Evolutionary conservation across 257 asterid genomes (phyloP).

Genomic region (Solanum piurae): DNA sequence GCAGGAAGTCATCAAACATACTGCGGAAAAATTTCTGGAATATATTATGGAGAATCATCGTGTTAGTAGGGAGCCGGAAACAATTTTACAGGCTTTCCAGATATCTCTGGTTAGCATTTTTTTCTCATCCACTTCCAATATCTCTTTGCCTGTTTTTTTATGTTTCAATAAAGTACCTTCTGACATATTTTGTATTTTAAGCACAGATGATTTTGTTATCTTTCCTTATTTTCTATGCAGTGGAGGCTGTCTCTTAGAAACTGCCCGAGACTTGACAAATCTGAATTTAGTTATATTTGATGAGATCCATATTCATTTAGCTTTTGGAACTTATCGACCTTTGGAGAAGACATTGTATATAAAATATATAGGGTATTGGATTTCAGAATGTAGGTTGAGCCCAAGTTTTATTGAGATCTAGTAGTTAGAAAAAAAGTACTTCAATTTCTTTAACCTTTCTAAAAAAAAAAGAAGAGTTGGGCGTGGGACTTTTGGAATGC

Average conservation of each 20-base stretch:
- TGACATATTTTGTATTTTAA: not conserved
- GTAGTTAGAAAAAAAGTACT: not conserved
- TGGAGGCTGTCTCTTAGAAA: not conserved
- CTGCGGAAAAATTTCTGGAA: constrained; percentile 9
- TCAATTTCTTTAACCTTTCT: not conserved
- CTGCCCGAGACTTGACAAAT: not conserved
- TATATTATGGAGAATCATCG: constrained; percentile 14
- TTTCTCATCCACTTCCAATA: not conserved
- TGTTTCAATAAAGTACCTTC: not conserved
- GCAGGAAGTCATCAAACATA: constrained; percentile 12
- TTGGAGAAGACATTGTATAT: not conserved
- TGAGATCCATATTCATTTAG: not conserved
- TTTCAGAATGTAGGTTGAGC: not conserved
- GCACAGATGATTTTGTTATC: not conserved
- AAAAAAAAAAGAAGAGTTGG: not conserved
- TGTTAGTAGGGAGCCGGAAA: constrained; percentile 12
- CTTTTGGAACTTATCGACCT: not conserved
- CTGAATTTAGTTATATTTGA: not conserved
- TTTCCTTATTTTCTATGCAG: not conserved
- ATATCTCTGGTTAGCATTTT: constrained; percentile 18
- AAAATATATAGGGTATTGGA: not conserved
- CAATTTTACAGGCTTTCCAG: constrained; percentile 19
- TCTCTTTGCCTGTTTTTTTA: not conserved
- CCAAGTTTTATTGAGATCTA: not conserved
- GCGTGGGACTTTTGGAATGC: not conserved